These are phyloP conservation scores for Cinnamomum chago DNA, from an alignment of 164 flowering plant genomes.

Conservation along the genomic window DNA sequence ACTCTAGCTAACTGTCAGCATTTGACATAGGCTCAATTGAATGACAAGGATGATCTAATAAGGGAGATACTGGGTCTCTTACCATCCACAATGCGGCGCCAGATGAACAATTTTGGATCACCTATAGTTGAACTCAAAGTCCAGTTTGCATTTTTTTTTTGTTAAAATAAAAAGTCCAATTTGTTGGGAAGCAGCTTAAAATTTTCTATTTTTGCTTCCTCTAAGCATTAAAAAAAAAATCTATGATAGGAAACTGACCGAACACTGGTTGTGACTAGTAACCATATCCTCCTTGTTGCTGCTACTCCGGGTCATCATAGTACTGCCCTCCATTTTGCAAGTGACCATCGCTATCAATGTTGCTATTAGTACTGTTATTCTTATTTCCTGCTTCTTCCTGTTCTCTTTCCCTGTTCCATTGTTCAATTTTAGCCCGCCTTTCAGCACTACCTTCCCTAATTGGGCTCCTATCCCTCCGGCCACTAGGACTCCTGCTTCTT, in stretches of 20 bases:
- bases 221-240: slow-evolving; percentile 2
- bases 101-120: not conserved
- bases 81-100: not conserved
- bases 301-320: slow-evolving; percentile 28
- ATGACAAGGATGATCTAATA: not conserved
- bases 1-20: not conserved
- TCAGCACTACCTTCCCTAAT: too few species aligned
- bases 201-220: not conserved
- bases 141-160: too few species aligned
- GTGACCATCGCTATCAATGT: slow-evolving; percentile 20
- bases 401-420: slow-evolving; percentile 82
- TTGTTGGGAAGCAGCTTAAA: not conserved
- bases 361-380: slow-evolving; percentile 13
- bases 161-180: too few species aligned
- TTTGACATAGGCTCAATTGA: not conserved
- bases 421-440: too few species aligned
- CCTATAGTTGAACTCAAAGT: not conserved
- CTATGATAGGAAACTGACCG: slow-evolving; percentile 31
- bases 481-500: slow-evolving; percentile 66
- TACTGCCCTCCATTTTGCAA: slow-evolving; percentile 23
- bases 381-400: slow-evolving; percentile 33
- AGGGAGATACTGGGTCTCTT: not conserved
- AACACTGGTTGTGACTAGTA: slow-evolving; percentile 25
- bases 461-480: slow-evolving; percentile 55
- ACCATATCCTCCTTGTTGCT: slow-evolving; percentile 24